phyloP scores from a whole-genome alignment of 805 yeast species.

The Kuraishia hungarica region DNA sequence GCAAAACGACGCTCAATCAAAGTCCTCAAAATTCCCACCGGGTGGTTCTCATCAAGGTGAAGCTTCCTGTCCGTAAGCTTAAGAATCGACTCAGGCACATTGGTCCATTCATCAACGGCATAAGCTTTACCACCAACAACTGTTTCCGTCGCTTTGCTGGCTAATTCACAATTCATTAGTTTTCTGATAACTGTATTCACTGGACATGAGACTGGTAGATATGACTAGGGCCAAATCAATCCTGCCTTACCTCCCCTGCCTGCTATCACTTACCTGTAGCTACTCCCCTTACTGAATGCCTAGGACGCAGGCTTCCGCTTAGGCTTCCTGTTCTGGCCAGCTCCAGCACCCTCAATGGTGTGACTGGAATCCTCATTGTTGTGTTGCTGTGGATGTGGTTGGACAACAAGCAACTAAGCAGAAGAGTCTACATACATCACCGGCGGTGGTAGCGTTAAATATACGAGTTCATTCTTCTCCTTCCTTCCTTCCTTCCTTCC shows the following conservation, averaged over 20 bases:
- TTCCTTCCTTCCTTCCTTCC: no score
- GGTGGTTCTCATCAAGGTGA: constrained; percentile 72
- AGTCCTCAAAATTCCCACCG: constrained; percentile 76
- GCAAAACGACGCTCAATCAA: constrained; percentile 63
- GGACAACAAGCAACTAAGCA: neutral
- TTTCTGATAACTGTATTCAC: no score
- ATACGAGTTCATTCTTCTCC: no score
- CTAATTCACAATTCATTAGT: neutral
- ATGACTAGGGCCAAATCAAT: no score
- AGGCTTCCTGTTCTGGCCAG: neutral
- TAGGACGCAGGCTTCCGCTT: neutral
- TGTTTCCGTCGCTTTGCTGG: constrained; percentile 11
- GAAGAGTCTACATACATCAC: neutral
- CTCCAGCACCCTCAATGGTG: neutral
- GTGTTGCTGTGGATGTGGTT: no score
- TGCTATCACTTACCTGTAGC: neutral
- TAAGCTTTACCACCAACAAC: constrained; percentile 42
- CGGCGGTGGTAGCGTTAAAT: no score
- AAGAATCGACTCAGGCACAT: constrained; percentile 69
- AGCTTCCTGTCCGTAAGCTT: constrained; percentile 62
- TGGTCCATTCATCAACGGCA: constrained; percentile 72
- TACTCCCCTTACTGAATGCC: neutral
- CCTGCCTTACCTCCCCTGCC: neutral
- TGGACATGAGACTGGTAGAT: no score
- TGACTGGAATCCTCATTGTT: neutral